Evolutionary conservation across 768 basidiomycete species (phyloP).

Genomic region (Tephrocybe sp.): DNA sequence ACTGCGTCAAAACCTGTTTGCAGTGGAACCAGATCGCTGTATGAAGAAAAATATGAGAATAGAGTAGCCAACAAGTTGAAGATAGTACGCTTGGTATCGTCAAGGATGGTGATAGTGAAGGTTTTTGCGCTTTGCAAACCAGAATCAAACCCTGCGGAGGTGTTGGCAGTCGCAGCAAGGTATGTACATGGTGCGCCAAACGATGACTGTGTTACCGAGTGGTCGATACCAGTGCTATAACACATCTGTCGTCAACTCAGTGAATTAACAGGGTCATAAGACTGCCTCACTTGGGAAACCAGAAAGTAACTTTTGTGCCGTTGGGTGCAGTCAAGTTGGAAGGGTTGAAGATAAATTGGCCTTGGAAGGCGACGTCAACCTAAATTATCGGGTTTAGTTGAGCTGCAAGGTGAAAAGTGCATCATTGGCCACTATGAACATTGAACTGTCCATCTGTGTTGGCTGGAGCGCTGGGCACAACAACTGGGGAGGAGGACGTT

Average conservation of each 20-base stretch:
- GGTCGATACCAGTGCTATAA: constrained; percentile 36
- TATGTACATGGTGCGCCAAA: constrained; percentile 52
- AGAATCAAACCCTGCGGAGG: constrained; percentile 51
- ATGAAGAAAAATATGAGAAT: background rate
- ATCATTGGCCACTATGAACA: constrained; percentile 20
- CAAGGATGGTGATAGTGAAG: constrained; percentile 48
- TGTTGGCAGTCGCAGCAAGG: constrained; percentile 36
- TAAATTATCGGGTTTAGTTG: constrained; percentile 15
- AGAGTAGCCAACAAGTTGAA: background rate
- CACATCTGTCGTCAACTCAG: constrained; percentile 7
- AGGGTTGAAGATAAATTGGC: constrained; percentile 41
- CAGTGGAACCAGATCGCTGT: constrained; percentile 59
- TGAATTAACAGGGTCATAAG: background rate
- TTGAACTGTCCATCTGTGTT: constrained; percentile 33
- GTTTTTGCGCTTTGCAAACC: constrained; percentile 36
- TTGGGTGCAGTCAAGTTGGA: constrained; percentile 44
- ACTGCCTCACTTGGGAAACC: constrained; percentile 42
- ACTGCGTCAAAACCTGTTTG: constrained; percentile 31
- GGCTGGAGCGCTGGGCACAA: constrained; percentile 39
- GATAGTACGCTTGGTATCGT: constrained; percentile 42
- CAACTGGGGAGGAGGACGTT: constrained; percentile 23
- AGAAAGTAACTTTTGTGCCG: constrained; percentile 53
- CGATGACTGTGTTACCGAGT: constrained; percentile 57
- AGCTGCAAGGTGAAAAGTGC: background rate
- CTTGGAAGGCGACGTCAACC: constrained; percentile 42